Evolutionary conservation across 2,329 filamentous ascomycete genomes (phyloP).

Genomic region (Colletotrichum navitas): DNA sequence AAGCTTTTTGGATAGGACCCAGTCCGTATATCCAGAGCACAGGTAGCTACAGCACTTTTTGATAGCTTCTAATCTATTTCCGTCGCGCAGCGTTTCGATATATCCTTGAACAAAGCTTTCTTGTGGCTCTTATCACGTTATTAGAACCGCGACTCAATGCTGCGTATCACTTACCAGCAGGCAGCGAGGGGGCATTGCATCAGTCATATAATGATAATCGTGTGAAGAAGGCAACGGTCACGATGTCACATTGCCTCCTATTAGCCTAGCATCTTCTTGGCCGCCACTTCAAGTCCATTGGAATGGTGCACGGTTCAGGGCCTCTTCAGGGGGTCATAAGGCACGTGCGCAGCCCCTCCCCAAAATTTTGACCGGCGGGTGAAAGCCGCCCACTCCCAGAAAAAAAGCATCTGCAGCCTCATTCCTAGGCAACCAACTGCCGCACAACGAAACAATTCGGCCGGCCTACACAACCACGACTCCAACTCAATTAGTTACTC

Average conservation of each 20-base stretch:
- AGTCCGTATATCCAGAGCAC: constrained; percentile 28
- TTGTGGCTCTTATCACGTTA: not conserved
- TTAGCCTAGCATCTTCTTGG: not conserved
- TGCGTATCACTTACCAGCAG: not conserved
- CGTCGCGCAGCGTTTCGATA: constrained; percentile 10
- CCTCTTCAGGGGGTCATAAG: constrained; percentile 28
- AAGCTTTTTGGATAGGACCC: constrained; percentile 32
- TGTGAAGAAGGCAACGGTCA: not conserved
- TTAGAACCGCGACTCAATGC: not conserved
- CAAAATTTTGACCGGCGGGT: constrained; percentile 27
- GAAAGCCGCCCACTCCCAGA: constrained; percentile 9
- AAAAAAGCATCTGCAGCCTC: constrained; percentile 24
- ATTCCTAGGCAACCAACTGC: constrained; percentile 34
- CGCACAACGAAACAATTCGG: constrained; percentile 19
- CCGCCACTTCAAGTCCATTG: constrained; percentile 15
- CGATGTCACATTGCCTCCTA: not conserved
- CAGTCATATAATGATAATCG: not conserved
- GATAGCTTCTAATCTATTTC: constrained; percentile 38
- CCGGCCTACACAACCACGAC: constrained; percentile 5
- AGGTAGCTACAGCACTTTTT: constrained; percentile 36
- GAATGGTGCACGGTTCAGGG: constrained; percentile 26
- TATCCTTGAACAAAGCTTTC: not conserved
- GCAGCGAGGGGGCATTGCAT: not conserved
- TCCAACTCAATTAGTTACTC: constrained; percentile 9
- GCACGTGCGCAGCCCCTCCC: constrained; percentile 41